Evolutionary conservation across 2,329 filamentous ascomycete genomes (phyloP).

Genomic region (Lithohypha guttulata): DNA sequence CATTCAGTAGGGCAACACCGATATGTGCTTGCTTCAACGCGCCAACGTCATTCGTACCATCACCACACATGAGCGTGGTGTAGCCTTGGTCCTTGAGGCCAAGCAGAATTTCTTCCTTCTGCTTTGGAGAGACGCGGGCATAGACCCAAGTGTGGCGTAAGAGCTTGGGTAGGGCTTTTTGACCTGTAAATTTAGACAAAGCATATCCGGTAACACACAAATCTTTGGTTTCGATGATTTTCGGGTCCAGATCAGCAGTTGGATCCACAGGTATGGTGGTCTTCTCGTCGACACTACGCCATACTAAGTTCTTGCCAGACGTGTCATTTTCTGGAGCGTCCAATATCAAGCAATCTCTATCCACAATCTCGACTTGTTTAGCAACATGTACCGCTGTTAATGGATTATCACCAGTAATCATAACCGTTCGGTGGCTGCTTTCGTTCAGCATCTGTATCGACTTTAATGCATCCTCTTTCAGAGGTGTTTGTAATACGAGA

Average conservation of each 20-base stretch:
- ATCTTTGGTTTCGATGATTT: slow-evolving; percentile 77
- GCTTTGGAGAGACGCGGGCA: slow-evolving; percentile 92
- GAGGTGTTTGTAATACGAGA: slow-evolving; percentile 83
- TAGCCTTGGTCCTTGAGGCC: slow-evolving; percentile 94
- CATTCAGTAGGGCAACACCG: slow-evolving; percentile 90
- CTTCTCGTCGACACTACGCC: slow-evolving; percentile 91
- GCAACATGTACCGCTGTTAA: slow-evolving; percentile 94
- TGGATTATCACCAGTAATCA: slow-evolving; percentile 98
- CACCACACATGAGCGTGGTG: slow-evolving; percentile 96
- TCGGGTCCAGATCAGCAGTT: slow-evolving; percentile 63
- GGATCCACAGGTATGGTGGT: slow-evolving; percentile 77
- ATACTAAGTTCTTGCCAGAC: slow-evolving; percentile 70
- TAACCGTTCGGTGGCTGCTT: slow-evolving; percentile 94
- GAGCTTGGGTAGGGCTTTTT: slow-evolving; percentile 63
- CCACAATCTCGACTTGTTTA: slow-evolving; percentile 91
- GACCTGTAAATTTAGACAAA: slow-evolving; percentile 74
- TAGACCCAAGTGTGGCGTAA: slow-evolving; percentile 94
- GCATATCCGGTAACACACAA: slow-evolving; percentile 94
- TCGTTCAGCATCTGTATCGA: slow-evolving; percentile 96
- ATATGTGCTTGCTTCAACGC: slow-evolving; percentile 97
- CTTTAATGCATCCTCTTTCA: slow-evolving; percentile 92
- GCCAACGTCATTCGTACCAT: slow-evolving; percentile 96
- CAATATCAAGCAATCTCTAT: slow-evolving; percentile 85
- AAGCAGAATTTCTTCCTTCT: slow-evolving; percentile 97
- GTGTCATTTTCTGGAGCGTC: slow-evolving; percentile 87